phyloP scores from a whole-genome alignment of 2,329 filamentous ascomycete species.

The Ophiostoma sp. region DNA sequence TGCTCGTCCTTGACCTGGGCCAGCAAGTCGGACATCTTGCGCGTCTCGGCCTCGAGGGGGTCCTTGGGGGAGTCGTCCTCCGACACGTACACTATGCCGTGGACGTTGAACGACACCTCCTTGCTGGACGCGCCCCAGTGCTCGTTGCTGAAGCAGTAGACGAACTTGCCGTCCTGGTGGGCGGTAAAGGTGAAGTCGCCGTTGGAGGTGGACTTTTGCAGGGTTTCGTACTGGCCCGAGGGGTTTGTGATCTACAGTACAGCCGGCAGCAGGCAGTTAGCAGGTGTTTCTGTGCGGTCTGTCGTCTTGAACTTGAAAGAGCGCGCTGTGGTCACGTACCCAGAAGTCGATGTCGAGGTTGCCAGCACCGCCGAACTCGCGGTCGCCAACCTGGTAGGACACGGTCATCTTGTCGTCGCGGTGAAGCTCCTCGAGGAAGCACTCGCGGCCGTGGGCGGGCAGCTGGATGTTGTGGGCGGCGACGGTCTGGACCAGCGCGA shows the following conservation, averaged over 20 bases:
- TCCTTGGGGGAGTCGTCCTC: conserved; percentile 79
- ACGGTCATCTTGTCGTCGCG: conserved; percentile 97
- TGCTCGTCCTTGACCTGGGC: conserved; percentile 96
- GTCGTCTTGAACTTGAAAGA: not conserved
- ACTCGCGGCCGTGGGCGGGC: conserved; percentile 87
- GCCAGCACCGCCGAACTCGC: conserved; percentile 89
- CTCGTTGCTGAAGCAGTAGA: conserved; percentile 99
- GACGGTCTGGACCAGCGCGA: conserved; percentile 54
- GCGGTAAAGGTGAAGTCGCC: conserved; percentile 93
- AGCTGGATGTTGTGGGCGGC: conserved; percentile 94
- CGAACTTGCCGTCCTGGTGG: conserved; percentile 76
- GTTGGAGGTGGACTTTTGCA: conserved; percentile 74
- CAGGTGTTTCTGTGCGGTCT: no score
- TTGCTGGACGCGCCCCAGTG: conserved; percentile 94
- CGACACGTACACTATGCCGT: conserved; percentile 94
- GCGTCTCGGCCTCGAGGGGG: conserved; percentile 86
- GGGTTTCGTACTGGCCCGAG: conserved; percentile 65
- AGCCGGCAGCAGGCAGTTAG: not conserved
- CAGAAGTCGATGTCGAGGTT: conserved; percentile 98
- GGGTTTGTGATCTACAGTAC: conserved; percentile 68
- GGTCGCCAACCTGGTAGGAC: conserved; percentile 94
- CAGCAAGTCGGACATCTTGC: conserved; percentile 75
- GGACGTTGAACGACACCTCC: conserved; percentile 98
- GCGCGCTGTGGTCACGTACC: conserved; percentile 51
- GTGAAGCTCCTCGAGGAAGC: conserved; percentile 92